Conservation (phyloP, 441 rosid genomes). For the Erysimum cheiri region DNA sequence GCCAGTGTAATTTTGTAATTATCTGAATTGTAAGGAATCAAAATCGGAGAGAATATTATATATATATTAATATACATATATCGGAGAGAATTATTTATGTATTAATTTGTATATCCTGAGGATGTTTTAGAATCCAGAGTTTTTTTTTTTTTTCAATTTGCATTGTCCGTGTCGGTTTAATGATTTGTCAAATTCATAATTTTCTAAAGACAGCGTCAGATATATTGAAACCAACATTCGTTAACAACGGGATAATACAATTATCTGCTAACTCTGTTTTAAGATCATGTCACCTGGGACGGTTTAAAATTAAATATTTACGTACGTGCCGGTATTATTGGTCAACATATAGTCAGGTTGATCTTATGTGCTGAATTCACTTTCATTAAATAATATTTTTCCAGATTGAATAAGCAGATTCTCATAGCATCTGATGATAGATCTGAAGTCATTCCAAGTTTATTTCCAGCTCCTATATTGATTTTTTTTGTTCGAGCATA, state of each 20-base stretch:
- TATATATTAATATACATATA: too few species aligned
- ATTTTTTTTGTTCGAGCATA: constrained; percentile 4
- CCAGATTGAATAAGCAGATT: neutral
- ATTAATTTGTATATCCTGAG: neutral
- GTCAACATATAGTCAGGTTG: neutral
- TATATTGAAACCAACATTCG: constrained; percentile 8
- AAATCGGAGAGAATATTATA: neutral
- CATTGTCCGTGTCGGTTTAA: constrained; percentile 12
- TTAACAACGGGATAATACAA: neutral
- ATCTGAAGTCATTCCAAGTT: constrained; percentile 1
- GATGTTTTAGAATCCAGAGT: neutral
- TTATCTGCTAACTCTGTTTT: neutral
- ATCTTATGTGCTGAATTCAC: neutral
- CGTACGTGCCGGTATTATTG: constrained; percentile 4
- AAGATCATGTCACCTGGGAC: neutral
- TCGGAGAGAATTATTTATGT: neutral
- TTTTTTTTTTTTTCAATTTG: neutral
- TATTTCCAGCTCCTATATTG: constrained; percentile 1
- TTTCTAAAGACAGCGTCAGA: neutral
- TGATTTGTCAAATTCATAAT: constrained; percentile 8
- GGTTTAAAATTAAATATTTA: neutral
- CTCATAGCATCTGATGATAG: constrained; percentile 5
- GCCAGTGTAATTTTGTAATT: constrained; percentile 25
- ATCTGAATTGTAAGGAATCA: constrained; percentile 28
- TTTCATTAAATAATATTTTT: neutral